Evolutionary conservation across 441 rosid species (phyloP).

Genomic region (Mallotus repandus): DNA sequence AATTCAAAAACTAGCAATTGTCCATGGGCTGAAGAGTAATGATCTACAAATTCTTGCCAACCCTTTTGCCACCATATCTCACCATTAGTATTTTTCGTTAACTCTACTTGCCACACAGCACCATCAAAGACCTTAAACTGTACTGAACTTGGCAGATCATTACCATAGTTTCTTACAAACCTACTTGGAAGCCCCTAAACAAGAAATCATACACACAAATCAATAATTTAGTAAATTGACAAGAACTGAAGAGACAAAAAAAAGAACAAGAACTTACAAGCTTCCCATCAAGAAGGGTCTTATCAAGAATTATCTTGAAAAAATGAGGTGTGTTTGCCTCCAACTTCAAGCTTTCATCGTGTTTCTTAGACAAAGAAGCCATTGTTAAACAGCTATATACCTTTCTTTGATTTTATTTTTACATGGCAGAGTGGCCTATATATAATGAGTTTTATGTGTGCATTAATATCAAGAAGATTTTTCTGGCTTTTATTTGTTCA

Average conservation of each 20-base stretch:
- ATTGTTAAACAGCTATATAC: background rate
- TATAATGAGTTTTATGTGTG: too few species aligned
- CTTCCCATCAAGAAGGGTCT: background rate
- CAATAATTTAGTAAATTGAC: too few species aligned
- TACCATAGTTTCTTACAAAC: slow-evolving; percentile 14
- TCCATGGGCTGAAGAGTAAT: slow-evolving; percentile 35
- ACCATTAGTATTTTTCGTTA: background rate
- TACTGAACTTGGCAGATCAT: slow-evolving; percentile 1
- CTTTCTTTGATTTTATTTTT: too few species aligned
- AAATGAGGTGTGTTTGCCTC: slow-evolving; percentile 20
- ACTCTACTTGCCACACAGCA: slow-evolving; percentile 5
- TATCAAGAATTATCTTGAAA: slow-evolving; percentile 26
- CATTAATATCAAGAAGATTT: too few species aligned
- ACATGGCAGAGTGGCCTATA: too few species aligned
- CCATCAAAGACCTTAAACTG: background rate
- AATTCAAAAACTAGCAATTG: slow-evolving; percentile 39
- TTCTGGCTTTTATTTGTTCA: too few species aligned
- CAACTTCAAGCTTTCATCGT: background rate
- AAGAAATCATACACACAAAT: background rate
- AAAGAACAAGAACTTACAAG: background rate
- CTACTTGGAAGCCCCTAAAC: slow-evolving; percentile 15
- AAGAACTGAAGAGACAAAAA: too few species aligned
- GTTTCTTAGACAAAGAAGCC: background rate
- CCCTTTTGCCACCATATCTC: slow-evolving; percentile 14
- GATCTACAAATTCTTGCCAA: slow-evolving; percentile 44